phyloP scores from a whole-genome alignment of 202 grass and related monocot species.

The Zizania palustris region DNA sequence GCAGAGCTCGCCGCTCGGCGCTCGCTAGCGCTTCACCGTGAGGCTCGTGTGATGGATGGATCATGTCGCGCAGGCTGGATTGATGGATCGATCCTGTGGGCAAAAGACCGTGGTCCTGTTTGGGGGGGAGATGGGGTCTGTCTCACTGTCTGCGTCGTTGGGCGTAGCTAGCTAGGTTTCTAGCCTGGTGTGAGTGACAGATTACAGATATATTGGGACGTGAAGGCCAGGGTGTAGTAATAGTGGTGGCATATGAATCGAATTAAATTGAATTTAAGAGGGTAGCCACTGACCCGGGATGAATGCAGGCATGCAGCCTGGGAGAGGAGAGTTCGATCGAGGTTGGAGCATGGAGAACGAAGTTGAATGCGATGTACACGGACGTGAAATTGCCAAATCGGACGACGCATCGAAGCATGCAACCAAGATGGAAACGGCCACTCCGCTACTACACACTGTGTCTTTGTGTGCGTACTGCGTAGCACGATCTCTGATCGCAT shows the following conservation, averaged over 20 bases:
- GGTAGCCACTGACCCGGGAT: too few relatives aligned
- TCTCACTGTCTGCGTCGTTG: too few relatives aligned
- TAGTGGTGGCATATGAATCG: neutral
- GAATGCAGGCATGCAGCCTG: neutral
- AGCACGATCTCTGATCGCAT: neutral
- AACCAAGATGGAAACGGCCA: neutral
- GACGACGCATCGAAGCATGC: neutral
- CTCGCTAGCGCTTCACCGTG: too few relatives aligned
- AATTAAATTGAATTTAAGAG: neutral
- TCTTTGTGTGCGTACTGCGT: neutral
- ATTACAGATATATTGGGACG: neutral
- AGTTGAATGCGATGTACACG: neutral
- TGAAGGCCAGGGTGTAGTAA: neutral
- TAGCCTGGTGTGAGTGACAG: neutral
- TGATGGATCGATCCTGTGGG: too few relatives aligned
- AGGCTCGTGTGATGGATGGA: too few relatives aligned
- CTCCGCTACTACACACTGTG: neutral
- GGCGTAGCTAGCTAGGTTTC: neutral
- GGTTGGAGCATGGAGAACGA: neutral
- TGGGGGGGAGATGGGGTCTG: too few relatives aligned
- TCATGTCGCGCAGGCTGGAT: too few relatives aligned
- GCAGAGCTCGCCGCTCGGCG: too few relatives aligned
- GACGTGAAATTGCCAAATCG: neutral
- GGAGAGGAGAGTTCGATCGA: neutral
- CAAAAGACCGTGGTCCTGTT: too few relatives aligned